Conservation (phyloP, 2,329 filamentous ascomycete genomes). For the Coniochaeta hoffmannii region DNA sequence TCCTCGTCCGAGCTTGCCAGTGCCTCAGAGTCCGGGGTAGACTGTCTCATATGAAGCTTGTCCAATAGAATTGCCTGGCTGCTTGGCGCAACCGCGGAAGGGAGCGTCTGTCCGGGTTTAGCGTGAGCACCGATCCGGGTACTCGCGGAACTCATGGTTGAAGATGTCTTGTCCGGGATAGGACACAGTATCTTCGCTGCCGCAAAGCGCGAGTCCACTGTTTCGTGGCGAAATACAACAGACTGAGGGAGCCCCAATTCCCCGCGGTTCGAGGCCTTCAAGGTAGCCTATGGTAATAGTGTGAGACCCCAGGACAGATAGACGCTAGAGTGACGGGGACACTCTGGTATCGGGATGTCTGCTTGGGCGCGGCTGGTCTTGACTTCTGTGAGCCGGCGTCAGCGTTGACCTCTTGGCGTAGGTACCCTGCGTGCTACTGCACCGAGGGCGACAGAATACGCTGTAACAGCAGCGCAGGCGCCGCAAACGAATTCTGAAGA, state of each 20-base stretch:
- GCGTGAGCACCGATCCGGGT: conserved; percentile 41
- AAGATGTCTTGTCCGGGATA: conserved; percentile 4
- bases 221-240: background rate
- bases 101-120: conserved; percentile 42
- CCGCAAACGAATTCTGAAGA: background rate
- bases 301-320: conserved; percentile 6
- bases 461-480: background rate
- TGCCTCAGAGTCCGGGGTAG: conserved; percentile 90
- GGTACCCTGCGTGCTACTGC: background rate
- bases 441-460: background rate
- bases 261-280: background rate
- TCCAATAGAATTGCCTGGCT: conserved; percentile 63
- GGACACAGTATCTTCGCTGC: background rate
- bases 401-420: conserved; percentile 8
- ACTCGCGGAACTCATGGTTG: conserved; percentile 43
- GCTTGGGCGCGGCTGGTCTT: background rate
- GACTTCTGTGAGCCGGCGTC: conserved; percentile 15
- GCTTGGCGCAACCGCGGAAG: conserved; percentile 40
- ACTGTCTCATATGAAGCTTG: conserved; percentile 66
- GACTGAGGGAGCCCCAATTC: background rate
- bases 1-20: conserved; percentile 94
- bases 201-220: too few relatives aligned
- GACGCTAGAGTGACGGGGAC: background rate
- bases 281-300: background rate
- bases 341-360: background rate